Evolutionary conservation across 2,329 filamentous ascomycete genomes (phyloP).

Genomic region (Xylaria sp.): DNA sequence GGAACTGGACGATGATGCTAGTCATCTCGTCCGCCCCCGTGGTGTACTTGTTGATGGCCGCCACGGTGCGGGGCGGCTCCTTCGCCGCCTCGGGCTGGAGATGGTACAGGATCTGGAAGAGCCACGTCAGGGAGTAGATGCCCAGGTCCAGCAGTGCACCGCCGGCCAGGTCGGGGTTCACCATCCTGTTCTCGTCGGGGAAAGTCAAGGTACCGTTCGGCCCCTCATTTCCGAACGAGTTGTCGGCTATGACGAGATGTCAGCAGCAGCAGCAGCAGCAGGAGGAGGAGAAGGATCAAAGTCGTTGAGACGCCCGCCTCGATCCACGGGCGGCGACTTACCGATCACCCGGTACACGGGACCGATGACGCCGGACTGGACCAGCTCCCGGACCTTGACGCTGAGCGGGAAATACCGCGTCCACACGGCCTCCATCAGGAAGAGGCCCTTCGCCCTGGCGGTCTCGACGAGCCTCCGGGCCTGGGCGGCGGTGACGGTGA

Average conservation of each 20-base stretch:
- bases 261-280: neutral
- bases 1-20: conserved; percentile 78
- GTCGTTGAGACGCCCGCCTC: neutral
- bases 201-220: conserved; percentile 60
- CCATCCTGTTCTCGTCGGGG: conserved; percentile 70
- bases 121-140: conserved; percentile 87
- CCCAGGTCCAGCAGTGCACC: conserved; percentile 83
- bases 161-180: conserved; percentile 81
- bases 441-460: conserved; percentile 72
- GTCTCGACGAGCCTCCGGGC: conserved; percentile 70
- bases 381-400: conserved; percentile 71
- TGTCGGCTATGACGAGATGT: conserved; percentile 48
- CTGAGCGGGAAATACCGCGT: conserved; percentile 86
- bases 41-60: conserved; percentile 71
- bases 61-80: conserved; percentile 67
- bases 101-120: conserved; percentile 87
- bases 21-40: conserved; percentile 79
- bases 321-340: conserved; percentile 33
- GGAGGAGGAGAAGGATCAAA: no score
- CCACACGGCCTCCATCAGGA: conserved; percentile 89
- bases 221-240: conserved; percentile 62
- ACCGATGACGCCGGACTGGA: conserved; percentile 58
- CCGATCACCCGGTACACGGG: conserved; percentile 62
- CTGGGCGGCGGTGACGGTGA: conserved; percentile 83
- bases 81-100: conserved; percentile 70